A percentile compares a stretch with the other conserved stretches of the same genome.
Evolutionary conservation across 306 rosid genomes (phyloP).

Genomic region (Prunus mume): DNA sequence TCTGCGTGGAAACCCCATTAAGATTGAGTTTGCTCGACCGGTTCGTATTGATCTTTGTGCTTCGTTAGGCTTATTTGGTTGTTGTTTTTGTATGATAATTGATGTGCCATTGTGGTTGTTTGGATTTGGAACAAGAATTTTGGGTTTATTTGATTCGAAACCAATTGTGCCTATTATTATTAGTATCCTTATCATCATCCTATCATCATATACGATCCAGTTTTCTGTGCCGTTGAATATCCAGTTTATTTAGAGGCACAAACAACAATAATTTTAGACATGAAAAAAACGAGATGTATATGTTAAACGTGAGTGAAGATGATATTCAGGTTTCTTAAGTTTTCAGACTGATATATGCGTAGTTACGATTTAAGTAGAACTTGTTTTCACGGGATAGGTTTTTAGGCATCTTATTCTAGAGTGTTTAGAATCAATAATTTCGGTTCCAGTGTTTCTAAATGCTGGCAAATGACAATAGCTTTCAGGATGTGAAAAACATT

Average conservation of each 20-base stretch:
- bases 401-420: background rate
- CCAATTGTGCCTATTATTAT: background rate
- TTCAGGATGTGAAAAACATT: background rate
- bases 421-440: background rate
- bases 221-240: background rate
- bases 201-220: background rate
- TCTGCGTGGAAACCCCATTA: slow-evolving; percentile 58
- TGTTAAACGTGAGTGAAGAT: background rate
- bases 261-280: background rate
- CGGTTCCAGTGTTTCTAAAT: background rate
- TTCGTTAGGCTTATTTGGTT: slow-evolving; percentile 33
- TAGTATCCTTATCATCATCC: background rate
- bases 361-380: background rate
- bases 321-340: background rate
- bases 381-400: background rate
- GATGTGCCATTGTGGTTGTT: background rate
- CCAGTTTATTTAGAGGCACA: background rate
- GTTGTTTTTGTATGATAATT: slow-evolving; percentile 21
- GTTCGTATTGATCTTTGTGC: slow-evolving; percentile 72
- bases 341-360: background rate
- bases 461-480: background rate
- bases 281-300: background rate
- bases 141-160: background rate
- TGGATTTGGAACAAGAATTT: background rate
- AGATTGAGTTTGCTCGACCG: slow-evolving; percentile 96